phyloP scores from a whole-genome alignment of 148 eudicot genomes.

The Pharnaceum exiguum region DNA sequence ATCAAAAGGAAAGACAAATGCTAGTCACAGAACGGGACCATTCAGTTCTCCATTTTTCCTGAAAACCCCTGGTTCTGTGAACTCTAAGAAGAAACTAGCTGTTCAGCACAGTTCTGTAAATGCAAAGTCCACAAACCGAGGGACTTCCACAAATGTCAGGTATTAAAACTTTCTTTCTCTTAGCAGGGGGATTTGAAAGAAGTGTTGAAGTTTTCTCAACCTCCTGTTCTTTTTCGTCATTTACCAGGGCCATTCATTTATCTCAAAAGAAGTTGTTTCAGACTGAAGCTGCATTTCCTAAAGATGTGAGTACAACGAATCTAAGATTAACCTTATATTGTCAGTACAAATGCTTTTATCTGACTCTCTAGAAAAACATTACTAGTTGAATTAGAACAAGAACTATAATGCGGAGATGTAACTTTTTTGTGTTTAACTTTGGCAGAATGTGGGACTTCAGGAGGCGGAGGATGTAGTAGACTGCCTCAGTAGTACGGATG shows the following conservation, averaged over 20 bases:
- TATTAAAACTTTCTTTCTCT: neutral
- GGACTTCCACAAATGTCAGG: slow-evolving; percentile 37
- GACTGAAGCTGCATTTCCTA: slow-evolving; percentile 23
- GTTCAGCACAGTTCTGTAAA: slow-evolving; percentile 30
- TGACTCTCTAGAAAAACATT: neutral
- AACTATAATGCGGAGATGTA: neutral
- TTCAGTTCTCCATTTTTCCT: slow-evolving; percentile 42
- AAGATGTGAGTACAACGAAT: slow-evolving; percentile 26
- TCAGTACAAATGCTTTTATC: neutral
- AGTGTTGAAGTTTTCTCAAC: no score
- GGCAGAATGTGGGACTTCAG: slow-evolving; percentile 6
- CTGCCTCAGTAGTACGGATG: neutral
- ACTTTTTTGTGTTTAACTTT: neutral
- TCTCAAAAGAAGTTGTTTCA: slow-evolving; percentile 44
- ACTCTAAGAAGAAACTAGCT: slow-evolving; percentile 36
- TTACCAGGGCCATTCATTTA: slow-evolving; percentile 26
- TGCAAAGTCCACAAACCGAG: slow-evolving; percentile 26
- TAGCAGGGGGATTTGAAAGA: neutral
- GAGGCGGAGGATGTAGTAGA: slow-evolving; percentile 2
- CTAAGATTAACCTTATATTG: neutral
- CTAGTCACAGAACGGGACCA: slow-evolving; percentile 32
- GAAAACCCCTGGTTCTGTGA: slow-evolving; percentile 46
- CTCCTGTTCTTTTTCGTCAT: neutral
- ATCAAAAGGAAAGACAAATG: slow-evolving; percentile 80
- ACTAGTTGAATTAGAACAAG: neutral